Evolutionary conservation across 768 basidiomycete genomes (phyloP).

Genomic region (Leccinum olivaceopallidum): DNA sequence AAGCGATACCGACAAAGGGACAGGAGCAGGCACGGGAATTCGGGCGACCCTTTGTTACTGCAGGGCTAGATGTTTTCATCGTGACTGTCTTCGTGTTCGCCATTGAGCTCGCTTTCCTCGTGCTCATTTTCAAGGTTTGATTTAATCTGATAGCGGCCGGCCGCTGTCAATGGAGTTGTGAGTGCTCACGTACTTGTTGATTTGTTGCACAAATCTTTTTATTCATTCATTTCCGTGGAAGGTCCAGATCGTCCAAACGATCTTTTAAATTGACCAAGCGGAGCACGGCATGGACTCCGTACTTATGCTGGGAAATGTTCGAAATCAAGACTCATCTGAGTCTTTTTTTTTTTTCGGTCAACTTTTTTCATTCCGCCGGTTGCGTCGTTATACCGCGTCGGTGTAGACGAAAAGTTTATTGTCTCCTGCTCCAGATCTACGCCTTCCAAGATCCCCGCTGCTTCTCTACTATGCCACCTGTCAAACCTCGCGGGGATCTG

Average conservation of each 20-base stretch:
- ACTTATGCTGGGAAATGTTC: not conserved
- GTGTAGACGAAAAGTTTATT: constrained; percentile 11
- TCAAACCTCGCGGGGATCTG: not conserved
- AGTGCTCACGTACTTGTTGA: constrained; percentile 4
- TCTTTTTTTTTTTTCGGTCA: not conserved
- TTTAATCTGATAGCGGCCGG: not conserved
- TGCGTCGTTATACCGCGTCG: not conserved
- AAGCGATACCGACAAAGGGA: constrained; percentile 55
- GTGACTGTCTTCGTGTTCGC: constrained; percentile 60
- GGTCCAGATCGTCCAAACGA: constrained; percentile 16
- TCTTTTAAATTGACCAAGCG: constrained; percentile 14
- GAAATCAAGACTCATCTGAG: not conserved
- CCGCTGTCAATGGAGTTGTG: constrained; percentile 19
- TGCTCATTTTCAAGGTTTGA: constrained; percentile 49
- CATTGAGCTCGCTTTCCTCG: constrained; percentile 66
- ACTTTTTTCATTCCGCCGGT: not conserved
- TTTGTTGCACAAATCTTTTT: not conserved
- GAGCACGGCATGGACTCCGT: constrained; percentile 6
- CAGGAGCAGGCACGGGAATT: constrained; percentile 63
- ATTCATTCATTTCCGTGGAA: not conserved
- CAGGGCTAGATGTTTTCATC: constrained; percentile 67
- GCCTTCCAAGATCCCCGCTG: constrained; percentile 24
- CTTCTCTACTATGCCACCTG: not conserved
- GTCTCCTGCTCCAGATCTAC: constrained; percentile 12
- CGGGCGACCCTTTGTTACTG: constrained; percentile 77